Percentiles rank a stretch among this genome's conserved stretches.
Conservation (phyloP, 305 asterid species). For the Fraxinus velutina region DNA sequence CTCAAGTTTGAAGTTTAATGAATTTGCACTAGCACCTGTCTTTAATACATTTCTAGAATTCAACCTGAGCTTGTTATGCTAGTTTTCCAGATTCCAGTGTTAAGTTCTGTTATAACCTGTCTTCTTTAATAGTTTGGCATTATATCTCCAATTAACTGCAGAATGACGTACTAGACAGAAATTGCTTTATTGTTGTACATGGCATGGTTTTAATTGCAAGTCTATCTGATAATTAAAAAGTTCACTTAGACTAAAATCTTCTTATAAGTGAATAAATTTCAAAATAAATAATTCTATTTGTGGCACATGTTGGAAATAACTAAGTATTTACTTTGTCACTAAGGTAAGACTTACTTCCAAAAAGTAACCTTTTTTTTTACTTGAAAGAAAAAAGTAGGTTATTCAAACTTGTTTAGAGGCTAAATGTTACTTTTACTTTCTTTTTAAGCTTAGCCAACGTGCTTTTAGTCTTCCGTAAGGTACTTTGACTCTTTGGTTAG, state of each 20-base stretch:
- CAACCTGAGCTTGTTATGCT: background rate
- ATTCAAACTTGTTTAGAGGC: background rate
- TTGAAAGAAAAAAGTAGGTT: background rate
- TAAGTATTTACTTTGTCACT: background rate
- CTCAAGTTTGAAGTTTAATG: background rate
- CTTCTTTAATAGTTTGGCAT: background rate
- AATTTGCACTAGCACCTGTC: background rate
- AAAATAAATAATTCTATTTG: background rate
- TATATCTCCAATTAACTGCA: background rate
- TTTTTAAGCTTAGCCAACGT: background rate
- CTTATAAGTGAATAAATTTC: background rate
- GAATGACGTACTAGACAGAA: background rate
- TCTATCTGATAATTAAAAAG: background rate
- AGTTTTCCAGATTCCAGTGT: background rate
- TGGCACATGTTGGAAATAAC: background rate
- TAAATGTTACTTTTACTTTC: background rate
- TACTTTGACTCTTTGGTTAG: background rate
- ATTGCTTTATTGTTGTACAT: background rate
- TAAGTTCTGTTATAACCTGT: background rate
- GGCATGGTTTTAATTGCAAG: background rate
- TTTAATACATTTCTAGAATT: background rate
- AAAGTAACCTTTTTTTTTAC: background rate
- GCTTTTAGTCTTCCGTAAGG: background rate
- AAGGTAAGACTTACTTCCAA: background rate
- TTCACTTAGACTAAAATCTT: background rate